A percentile compares a stretch with the other conserved stretches of the same genome.
Conservation (phyloP, 495 filamentous ascomycete genomes). For the Xylaria nigripes region DNA sequence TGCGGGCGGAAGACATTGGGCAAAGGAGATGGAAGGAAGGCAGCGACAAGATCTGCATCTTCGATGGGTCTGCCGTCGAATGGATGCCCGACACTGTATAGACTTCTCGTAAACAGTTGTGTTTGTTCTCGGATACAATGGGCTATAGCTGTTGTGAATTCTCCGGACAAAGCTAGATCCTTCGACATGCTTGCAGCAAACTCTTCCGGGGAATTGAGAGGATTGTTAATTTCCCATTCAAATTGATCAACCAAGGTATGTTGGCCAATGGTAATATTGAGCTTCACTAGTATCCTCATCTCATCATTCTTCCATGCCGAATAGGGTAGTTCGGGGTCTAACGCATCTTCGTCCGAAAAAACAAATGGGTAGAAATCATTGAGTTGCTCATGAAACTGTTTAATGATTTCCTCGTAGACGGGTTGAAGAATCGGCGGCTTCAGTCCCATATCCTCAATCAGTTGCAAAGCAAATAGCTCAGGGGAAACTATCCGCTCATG, state of each 20-base stretch:
- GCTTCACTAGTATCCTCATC: slow-evolving; percentile 89
- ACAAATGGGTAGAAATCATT: slow-evolving; percentile 88
- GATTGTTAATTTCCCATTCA: slow-evolving; percentile 98
- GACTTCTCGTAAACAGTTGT: slow-evolving; percentile 85
- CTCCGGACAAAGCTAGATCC: slow-evolving; percentile 86
- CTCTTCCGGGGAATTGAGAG: slow-evolving; percentile 83
- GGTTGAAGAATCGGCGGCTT: slow-evolving; percentile 54
- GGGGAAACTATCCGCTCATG: slow-evolving; percentile 74
- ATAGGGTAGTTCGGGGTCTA: slow-evolving; percentile 87
- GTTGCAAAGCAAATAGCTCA: slow-evolving; percentile 75
- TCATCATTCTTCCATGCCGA: slow-evolving; percentile 96
- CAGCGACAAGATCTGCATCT: slow-evolving; percentile 74
- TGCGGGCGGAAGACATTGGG: slow-evolving; percentile 76
- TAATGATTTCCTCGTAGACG: slow-evolving; percentile 66
- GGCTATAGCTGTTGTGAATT: slow-evolving; percentile 95
- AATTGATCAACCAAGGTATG: slow-evolving; percentile 95
- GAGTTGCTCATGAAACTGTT: slow-evolving; percentile 81
- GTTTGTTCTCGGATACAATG: slow-evolving; percentile 94
- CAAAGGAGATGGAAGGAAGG: slow-evolving; percentile 81
- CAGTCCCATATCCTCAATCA: slow-evolving; percentile 86
- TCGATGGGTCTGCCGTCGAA: slow-evolving; percentile 93
- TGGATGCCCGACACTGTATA: slow-evolving; percentile 87
- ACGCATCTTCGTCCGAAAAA: slow-evolving; percentile 78
- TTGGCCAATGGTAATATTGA: slow-evolving; percentile 95
- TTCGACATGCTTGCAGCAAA: slow-evolving; percentile 83